Percentiles rank a stretch among this genome's conserved stretches.
These are phyloP conservation scores for Rhynchospora pubera DNA, from an alignment of 176 grass and related monocot species.

Conservation along the genomic window DNA sequence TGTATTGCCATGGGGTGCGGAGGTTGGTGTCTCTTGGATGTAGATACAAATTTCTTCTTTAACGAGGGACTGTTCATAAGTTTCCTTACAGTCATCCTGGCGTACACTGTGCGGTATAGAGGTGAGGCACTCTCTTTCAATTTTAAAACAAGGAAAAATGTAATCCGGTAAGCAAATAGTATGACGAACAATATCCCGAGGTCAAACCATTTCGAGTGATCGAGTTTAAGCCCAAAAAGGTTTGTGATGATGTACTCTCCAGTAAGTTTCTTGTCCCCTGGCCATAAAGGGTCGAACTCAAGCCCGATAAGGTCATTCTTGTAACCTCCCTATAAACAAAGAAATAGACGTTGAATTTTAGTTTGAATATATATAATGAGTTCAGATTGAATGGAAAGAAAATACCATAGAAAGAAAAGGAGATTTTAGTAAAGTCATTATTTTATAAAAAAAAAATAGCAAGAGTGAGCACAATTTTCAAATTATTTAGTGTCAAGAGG, in stretches of 20 bases:
- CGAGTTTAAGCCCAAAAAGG: conserved; percentile 55
- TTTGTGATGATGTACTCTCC: conserved; percentile 69
- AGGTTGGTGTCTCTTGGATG: conserved; percentile 56
- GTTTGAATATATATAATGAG: neutral
- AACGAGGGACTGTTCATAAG: conserved; percentile 46
- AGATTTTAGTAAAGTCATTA: no score
- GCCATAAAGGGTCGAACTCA: conserved; percentile 83
- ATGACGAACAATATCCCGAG: conserved; percentile 68
- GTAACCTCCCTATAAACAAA: conserved; percentile 51
- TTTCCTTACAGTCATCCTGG: conserved; percentile 40
- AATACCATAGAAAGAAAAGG: no score
- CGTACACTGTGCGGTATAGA: conserved; percentile 54
- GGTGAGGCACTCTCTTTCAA: conserved; percentile 64
- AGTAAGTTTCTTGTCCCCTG: conserved; percentile 55
- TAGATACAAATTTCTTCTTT: conserved; percentile 45
- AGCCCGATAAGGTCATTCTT: conserved; percentile 90
- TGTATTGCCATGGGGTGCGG: conserved; percentile 69
- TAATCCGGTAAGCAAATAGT: conserved; percentile 65
- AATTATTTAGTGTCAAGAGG: no score
- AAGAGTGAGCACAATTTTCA: no score
- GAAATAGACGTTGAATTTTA: neutral
- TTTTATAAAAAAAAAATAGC: no score
- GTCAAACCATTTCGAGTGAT: conserved; percentile 83
- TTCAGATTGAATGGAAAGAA: neutral
- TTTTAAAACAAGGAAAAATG: conserved; percentile 87